Evolutionary conservation across 2,329 filamentous ascomycete species (phyloP).

Genomic region (Talaromyces atroroseus): DNA sequence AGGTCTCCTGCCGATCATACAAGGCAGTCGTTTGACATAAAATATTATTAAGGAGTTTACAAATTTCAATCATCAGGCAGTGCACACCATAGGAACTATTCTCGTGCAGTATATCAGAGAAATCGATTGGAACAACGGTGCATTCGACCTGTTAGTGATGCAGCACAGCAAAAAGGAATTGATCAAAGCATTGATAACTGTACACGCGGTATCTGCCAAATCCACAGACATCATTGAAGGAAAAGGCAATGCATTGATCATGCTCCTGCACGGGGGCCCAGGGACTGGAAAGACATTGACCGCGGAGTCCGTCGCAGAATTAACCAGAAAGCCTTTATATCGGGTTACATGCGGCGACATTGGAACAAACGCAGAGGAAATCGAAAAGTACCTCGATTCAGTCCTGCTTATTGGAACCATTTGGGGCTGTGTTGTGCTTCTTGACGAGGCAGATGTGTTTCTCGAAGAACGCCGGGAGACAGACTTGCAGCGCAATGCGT

Average conservation of each 20-base stretch:
- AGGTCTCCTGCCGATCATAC: too few relatives aligned
- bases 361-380: conserved; percentile 31
- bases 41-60: too few relatives aligned
- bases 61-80: too few relatives aligned
- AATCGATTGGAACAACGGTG: neutral
- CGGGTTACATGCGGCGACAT: conserved; percentile 24
- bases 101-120: neutral
- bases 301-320: conserved; percentile 50
- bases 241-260: neutral
- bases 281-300: conserved; percentile 97
- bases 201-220: neutral
- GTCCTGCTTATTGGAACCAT: conserved; percentile 31
- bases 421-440: conserved; percentile 31
- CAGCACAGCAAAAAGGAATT: neutral
- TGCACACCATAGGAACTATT: neutral
- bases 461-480: conserved; percentile 2
- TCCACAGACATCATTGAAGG: neutral
- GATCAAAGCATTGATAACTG: neutral
- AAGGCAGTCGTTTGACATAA: too few relatives aligned
- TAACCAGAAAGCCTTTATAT: conserved; percentile 36
- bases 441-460: conserved; percentile 28
- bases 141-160: neutral
- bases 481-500: conserved; percentile 18
- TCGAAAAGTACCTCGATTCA: conserved; percentile 32
- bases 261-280: conserved; percentile 77